These are phyloP conservation scores for Cyclaneusma minus DNA, from an alignment of 2,329 filamentous ascomycete species.

Conservation along the genomic window DNA sequence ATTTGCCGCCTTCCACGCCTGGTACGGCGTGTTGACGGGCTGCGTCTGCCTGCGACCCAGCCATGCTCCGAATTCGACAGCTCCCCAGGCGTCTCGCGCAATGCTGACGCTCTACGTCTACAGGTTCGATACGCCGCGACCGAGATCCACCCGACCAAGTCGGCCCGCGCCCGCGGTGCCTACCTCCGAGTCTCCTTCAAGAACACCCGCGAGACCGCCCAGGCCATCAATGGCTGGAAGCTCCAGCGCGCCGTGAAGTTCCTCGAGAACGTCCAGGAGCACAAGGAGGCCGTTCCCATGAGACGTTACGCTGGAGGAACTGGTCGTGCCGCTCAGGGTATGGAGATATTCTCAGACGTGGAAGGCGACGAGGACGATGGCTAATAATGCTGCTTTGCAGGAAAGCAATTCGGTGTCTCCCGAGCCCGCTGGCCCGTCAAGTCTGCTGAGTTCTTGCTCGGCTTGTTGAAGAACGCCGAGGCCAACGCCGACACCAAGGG, in stretches of 20 bases:
- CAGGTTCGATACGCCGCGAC: constrained; percentile 96
- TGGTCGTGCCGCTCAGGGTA: constrained; percentile 95
- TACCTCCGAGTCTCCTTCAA: constrained; percentile 99
- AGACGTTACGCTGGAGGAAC: constrained; percentile 92
- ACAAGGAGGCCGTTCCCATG: constrained; percentile 97
- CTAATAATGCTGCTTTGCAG: constrained; percentile 30
- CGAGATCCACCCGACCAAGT: constrained; percentile 77
- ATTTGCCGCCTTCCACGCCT: no score
- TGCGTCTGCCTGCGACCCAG: no score
- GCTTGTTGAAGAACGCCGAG: constrained; percentile 94
- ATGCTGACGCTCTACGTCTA: no score
- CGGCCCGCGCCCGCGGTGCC: constrained; percentile 92
- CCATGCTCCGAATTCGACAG: no score
- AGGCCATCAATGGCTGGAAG: constrained; percentile 99
- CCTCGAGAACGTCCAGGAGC: constrained; percentile 94
- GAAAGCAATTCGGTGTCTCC: constrained; percentile 97
- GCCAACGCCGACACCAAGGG: constrained; percentile 95
- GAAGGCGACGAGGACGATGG: not conserved
- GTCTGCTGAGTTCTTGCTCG: constrained; percentile 95
- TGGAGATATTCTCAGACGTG: constrained; percentile 36
- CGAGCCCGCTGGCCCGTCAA: constrained; percentile 98
- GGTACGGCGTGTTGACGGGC: no score
- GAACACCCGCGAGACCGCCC: constrained; percentile 99
- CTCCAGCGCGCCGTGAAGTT: constrained; percentile 85
- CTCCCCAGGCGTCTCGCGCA: no score